Base-by-base conservation (phyloP, 345 rosid genomes). In the Pseudoturritis turrita region DNA sequence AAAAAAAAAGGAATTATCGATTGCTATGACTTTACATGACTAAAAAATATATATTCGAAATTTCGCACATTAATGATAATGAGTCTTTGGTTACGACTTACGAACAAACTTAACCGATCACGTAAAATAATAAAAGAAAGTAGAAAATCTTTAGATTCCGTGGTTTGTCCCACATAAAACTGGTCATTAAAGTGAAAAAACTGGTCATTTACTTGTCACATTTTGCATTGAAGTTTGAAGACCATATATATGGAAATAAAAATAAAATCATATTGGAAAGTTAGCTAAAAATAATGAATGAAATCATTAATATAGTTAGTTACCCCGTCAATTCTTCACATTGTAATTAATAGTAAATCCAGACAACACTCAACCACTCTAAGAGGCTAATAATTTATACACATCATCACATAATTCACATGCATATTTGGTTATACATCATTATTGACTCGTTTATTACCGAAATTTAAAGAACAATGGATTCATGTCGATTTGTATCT, bases 221-320 rank as follows among this genome's bases (percentile, higher is more conserved):
- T 66, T 58, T 67, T 59, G 55, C 61, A 67, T 59, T 60, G 43
- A 61, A 60, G 56, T 59, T 59, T 60, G 43, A 61, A 60, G 56
- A 50, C 68, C 55, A 28, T 75, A 58, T 39, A 28, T 7, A 39
- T 7, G 25, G 31, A 17, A 43, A 10, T 9, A 45, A 44, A 51
- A 47, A 25, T 15, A 15, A 60, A 18, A 22, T 18, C 19, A 65
- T 6, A 62, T 3, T 53, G 33, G 41, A 56, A 74, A 58, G 68
- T 74, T 68, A 35, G 67, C 50, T 65, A 73, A 58, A 33, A 33
- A 58, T 36, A 58, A 17, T 66, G 73, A 74, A 58, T 66, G 72
- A 37, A 52, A 73, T 23, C 65, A 65, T 66, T 36, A 65, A 19
- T 47, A 49, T 44, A 46, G 66, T 73, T 73, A 56, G 65, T 65